Evolutionary conservation across 1,284 basidiomycete genomes (phyloP), one percentile per base, ranked within the genome.

Genomic region (Porogramme epimiltina): DNA sequence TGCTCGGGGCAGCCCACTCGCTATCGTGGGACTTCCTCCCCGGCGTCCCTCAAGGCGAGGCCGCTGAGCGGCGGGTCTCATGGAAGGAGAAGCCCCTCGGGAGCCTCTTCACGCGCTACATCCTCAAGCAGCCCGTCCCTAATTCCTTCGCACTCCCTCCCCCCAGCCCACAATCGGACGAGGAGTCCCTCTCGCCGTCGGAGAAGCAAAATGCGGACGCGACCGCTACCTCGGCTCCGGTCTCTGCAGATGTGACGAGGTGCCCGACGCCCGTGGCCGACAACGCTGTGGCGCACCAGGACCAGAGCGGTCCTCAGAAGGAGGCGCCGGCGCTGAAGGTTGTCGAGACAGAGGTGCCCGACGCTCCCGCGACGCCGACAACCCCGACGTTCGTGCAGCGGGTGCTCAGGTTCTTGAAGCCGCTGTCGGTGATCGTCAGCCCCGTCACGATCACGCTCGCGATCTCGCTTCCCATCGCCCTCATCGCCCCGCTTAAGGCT

Each of bases 401-500:
- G 16, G 44, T 62, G 19, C 33, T 50, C 31, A 51, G 55, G 15
- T 51, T 59, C 1, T 54, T 61, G 33, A 51, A 51, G 10, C 62
- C 65, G 1, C 52, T 72, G 1, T 41, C 58, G 1, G 65, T 61
- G 3, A 42, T 77, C 37, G 63, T 74, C 19, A 69, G 72, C 10
- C 79, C 81, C 1, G 71, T 78, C 10, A 78, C 76, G 0, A 64
- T 78, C 39, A 67, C 78, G 0, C 73, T 84, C 41, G 56, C 73
- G 4, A 45, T 77, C 3, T 74, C 78, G 1, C 65, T 85, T 6
- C 67, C 76, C 15, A 75, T 77, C 50, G 76, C 80, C 0, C 66
- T 83, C 10, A 66, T 84, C 13, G 65, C 67, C 4, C 75, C 75
- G 0, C 65, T 85, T 31, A 83, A 83, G 58, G 77, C 79, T 0